These are phyloP conservation scores for Cantharellus anzutake DNA, from an alignment of 768 basidiomycete genomes.

Conservation along the genomic window DNA sequence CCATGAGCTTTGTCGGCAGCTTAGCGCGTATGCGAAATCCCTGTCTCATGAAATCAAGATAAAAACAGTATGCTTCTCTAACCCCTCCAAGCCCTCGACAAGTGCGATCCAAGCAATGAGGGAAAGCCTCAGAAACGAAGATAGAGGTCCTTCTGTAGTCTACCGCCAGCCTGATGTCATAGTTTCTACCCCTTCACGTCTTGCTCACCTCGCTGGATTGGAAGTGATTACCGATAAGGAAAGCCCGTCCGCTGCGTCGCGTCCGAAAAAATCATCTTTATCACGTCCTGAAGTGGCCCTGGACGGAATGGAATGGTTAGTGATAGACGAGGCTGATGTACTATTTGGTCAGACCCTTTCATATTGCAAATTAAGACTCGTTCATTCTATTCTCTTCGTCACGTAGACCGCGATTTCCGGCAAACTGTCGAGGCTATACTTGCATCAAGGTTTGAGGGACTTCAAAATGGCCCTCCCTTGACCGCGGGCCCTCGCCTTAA, in stretches of 20 bases:
- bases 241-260: constrained; percentile 11
- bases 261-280: constrained; percentile 13
- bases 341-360: constrained; percentile 26
- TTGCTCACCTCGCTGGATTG: constrained; percentile 39
- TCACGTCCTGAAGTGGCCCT: constrained; percentile 41
- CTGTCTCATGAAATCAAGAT: constrained; percentile 60
- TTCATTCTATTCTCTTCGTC: not conserved
- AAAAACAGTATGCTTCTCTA: constrained; percentile 52
- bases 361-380: not conserved
- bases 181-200: constrained; percentile 45
- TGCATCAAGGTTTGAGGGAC: constrained; percentile 34
- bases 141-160: not conserved
- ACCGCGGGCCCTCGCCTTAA: constrained; percentile 27
- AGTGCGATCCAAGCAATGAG: not conserved
- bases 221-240: constrained; percentile 18
- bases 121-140: not conserved
- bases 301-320: constrained; percentile 65
- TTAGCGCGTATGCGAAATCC: constrained; percentile 64
- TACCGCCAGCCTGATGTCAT: constrained; percentile 11
- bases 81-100: constrained; percentile 24
- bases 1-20: constrained; percentile 48
- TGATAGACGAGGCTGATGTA: constrained; percentile 84
- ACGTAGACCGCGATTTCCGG: constrained; percentile 65
- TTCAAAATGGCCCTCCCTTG: constrained; percentile 20
- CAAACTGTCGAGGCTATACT: constrained; percentile 51